phyloP scores from a whole-genome alignment of 2,329 filamentous ascomycete species.

The Sclerotiophoma versabilis region DNA sequence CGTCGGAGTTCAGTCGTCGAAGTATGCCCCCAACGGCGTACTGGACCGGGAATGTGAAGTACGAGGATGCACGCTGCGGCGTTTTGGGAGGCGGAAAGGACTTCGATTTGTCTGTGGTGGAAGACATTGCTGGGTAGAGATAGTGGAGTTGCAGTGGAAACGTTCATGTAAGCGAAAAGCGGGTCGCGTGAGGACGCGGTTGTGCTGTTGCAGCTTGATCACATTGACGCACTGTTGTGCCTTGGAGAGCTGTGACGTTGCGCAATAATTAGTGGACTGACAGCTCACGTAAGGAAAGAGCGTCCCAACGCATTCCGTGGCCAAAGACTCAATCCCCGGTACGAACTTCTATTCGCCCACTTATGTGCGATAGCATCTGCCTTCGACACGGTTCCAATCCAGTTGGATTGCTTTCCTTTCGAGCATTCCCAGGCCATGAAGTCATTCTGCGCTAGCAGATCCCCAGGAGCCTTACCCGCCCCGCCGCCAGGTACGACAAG shows the following conservation, averaged over 20 bases:
- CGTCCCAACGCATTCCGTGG: slow-evolving; percentile 14
- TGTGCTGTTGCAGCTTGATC: slow-evolving; percentile 21
- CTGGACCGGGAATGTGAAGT: slow-evolving; percentile 58
- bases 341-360: neutral
- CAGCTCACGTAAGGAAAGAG: slow-evolving; percentile 16
- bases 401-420: slow-evolving; percentile 18
- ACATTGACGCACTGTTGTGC: slow-evolving; percentile 11
- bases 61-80: slow-evolving; percentile 46
- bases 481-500: slow-evolving; percentile 28
- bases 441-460: slow-evolving; percentile 29
- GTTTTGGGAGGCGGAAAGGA: slow-evolving; percentile 23
- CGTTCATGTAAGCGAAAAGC: slow-evolving; percentile 30
- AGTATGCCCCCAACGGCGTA: slow-evolving; percentile 58
- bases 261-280: slow-evolving; percentile 35
- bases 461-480: slow-evolving; percentile 40
- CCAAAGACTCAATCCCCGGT: neutral
- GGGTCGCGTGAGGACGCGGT: slow-evolving; percentile 32
- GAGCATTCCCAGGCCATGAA: slow-evolving; percentile 15
- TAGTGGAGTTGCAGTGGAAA: slow-evolving; percentile 8
- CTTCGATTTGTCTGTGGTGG: slow-evolving; percentile 26
- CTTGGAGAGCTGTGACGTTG: slow-evolving; percentile 35
- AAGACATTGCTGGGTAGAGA: slow-evolving; percentile 35
- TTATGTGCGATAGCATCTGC: neutral
- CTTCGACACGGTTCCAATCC: neutral
- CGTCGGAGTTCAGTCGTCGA: slow-evolving; percentile 56